Percentiles rank a stretch among this genome's conserved stretches.
Conservation (phyloP, 495 filamentous ascomycete genomes). For the Rusavskia elegans region DNA sequence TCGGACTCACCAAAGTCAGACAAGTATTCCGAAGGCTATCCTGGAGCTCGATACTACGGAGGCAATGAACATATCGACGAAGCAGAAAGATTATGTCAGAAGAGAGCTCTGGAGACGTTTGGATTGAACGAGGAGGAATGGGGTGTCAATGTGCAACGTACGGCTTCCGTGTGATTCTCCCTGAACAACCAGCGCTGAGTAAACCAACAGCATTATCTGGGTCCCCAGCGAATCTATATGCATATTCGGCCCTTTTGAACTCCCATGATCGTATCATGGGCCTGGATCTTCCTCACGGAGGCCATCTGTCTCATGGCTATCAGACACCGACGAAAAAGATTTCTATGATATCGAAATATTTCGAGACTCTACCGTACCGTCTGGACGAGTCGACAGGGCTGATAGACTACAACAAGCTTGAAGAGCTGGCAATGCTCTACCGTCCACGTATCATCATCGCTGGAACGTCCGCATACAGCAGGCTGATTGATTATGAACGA, state of each 20-base stretch:
- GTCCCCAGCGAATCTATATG: conserved; percentile 89
- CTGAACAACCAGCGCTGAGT: neutral
- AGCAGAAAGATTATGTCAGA: conserved; percentile 76
- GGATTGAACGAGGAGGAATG: conserved; percentile 70
- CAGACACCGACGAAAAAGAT: conserved; percentile 98
- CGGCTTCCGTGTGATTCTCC: conserved; percentile 14
- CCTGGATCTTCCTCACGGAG: conserved; percentile 88
- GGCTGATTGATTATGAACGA: conserved; percentile 78
- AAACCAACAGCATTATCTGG: conserved; percentile 62
- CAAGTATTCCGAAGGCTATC: conserved; percentile 98
- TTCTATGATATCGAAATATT: conserved; percentile 95
- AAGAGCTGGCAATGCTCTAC: conserved; percentile 71
- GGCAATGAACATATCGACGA: conserved; percentile 93
- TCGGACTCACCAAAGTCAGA: conserved; percentile 34
- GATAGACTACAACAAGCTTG: conserved; percentile 85
- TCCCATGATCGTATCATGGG: conserved; percentile 95
- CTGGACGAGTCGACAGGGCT: conserved; percentile 79
- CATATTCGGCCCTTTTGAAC: conserved; percentile 82
- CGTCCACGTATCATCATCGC: conserved; percentile 92
- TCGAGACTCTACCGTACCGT: conserved; percentile 90
- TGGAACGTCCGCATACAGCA: conserved; percentile 87
- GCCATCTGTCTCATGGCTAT: conserved; percentile 94
- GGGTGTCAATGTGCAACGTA: conserved; percentile 96
- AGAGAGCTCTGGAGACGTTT: conserved; percentile 76
- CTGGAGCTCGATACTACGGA: conserved; percentile 91